phyloP scores from a whole-genome alignment of 768 basidiomycete genomes.

The Guyanaporus albipodus region DNA sequence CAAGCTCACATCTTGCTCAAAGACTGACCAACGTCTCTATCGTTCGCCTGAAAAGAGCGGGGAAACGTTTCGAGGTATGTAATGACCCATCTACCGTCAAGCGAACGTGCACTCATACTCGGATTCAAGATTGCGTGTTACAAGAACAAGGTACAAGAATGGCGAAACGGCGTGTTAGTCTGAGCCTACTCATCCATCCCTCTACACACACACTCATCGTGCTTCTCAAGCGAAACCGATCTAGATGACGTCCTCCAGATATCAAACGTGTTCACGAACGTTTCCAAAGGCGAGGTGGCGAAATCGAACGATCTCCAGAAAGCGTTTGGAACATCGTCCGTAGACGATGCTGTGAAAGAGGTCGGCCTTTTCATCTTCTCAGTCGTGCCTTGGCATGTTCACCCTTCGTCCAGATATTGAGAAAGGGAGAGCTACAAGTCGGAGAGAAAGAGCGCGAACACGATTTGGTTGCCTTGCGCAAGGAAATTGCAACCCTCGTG shows the following conservation, averaged over 20 bases:
- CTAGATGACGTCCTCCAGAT: conserved; percentile 96
- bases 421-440: conserved; percentile 95
- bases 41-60: conserved; percentile 93
- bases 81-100: background rate
- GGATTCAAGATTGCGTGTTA: conserved; percentile 84
- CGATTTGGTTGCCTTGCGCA: conserved; percentile 73
- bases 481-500: conserved; percentile 91
- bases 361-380: conserved; percentile 35
- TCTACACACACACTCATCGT: background rate
- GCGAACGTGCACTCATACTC: background rate
- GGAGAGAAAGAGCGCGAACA: conserved; percentile 96
- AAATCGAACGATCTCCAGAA: conserved; percentile 88
- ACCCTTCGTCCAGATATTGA: conserved; percentile 63
- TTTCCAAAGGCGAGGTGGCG: conserved; percentile 93
- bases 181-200: background rate
- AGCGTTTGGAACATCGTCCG: conserved; percentile 76
- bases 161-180: conserved; percentile 83
- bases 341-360: conserved; percentile 75
- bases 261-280: conserved; percentile 92
- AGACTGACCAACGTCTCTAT: conserved; percentile 97
- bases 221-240: conserved; percentile 69
- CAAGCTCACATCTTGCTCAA: background rate
- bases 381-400: background rate
- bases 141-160: conserved; percentile 99
- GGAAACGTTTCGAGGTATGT: conserved; percentile 91